Base-by-base conservation (phyloP, 805 yeast genomes). In the Torulaspora indica region DNA sequence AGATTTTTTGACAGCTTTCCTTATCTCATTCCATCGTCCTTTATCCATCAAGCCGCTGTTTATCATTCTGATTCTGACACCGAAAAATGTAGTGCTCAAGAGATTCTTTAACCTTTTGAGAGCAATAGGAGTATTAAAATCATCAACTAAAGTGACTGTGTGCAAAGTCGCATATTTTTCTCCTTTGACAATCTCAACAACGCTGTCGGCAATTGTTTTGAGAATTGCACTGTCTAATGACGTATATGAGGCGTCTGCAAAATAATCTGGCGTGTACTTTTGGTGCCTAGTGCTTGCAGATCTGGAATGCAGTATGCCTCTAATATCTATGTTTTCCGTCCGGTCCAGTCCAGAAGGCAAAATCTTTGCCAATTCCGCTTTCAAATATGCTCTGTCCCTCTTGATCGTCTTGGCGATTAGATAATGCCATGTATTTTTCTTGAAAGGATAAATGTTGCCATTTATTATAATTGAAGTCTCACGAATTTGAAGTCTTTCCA, bases 391-490 rank as follows among this genome's bases (percentile, higher is more conserved):
- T 3, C 67, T 71, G 64, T 90, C 98, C 18, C 67, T 70, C 18
- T 68, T 64, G 13, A 81, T 52, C 51, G 81, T 85, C 29, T 64
- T 70, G 3, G 78, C 72, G 55, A 82, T 61, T 1, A 74, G 58
- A 34, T 67, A 67, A 48, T 79, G 79, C 84, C 87, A 83, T 3
- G 59, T 52, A 39, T 72, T 68, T 1, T 72, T 64, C 29, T 65
- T 69, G 52, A 82, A 70, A 3, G 72, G 73, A 46, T 70, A 66
- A 13, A 85, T 73, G 5, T 81, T 80, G 35, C 98, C 98, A 61
- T 91, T 85, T 23, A 79, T 77, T 39, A 88, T 72, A 3, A 87
- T 66, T 0, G 75, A 61, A 0, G 91, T 81, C 1, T 61, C 58
- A 0, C 55, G 54, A 22, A 81, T 62, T 5, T 75, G 71, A 28